These are phyloP conservation scores for Saccharomycopsis hybrid DNA, from an alignment of 1,139 yeast species.

Conservation along the genomic window DNA sequence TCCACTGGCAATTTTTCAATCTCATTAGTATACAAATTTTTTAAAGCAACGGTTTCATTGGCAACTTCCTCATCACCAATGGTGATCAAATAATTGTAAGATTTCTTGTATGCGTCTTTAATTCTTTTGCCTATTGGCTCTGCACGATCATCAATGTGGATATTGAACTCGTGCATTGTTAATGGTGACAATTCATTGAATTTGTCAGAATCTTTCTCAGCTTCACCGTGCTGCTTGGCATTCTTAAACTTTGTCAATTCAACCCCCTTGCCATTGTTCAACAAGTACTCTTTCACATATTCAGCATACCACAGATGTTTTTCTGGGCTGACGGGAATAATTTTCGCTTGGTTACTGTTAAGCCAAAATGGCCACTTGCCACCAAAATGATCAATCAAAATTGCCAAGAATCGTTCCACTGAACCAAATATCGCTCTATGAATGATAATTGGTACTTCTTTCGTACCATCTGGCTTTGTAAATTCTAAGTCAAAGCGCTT, in stretches of 20 bases:
- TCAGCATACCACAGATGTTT: constrained; percentile 51
- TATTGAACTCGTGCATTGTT: constrained; percentile 52
- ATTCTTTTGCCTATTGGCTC: constrained; percentile 80
- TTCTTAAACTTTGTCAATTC: constrained; percentile 23
- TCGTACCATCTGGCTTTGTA: background rate
- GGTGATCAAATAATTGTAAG: constrained; percentile 73
- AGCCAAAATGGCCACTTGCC: constrained; percentile 99
- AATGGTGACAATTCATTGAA: constrained; percentile 39
- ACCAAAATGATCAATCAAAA: constrained; percentile 79
- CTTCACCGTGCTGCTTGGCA: constrained; percentile 19
- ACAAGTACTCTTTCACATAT: constrained; percentile 37
- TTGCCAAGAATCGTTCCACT: constrained; percentile 85
- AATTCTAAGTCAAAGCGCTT: constrained; percentile 58
- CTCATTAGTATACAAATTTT: constrained; percentile 33
- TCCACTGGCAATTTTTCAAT: constrained; percentile 39
- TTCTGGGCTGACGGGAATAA: constrained; percentile 67
- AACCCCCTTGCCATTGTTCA: constrained; percentile 32
- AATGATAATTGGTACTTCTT: constrained; percentile 69
- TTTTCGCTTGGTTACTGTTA: constrained; percentile 86
- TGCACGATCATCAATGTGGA: constrained; percentile 66
- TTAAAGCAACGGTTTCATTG: constrained; percentile 4
- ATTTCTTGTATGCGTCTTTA: constrained; percentile 68
- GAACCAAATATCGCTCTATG: constrained; percentile 97
- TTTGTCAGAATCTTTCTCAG: constrained; percentile 7
- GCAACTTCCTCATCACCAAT: constrained; percentile 74